Percentiles rank a stretch among this genome's conserved stretches.
Evolutionary conservation across 306 rosid genomes (phyloP).

Genomic region (Pachyrhizus erosus): DNA sequence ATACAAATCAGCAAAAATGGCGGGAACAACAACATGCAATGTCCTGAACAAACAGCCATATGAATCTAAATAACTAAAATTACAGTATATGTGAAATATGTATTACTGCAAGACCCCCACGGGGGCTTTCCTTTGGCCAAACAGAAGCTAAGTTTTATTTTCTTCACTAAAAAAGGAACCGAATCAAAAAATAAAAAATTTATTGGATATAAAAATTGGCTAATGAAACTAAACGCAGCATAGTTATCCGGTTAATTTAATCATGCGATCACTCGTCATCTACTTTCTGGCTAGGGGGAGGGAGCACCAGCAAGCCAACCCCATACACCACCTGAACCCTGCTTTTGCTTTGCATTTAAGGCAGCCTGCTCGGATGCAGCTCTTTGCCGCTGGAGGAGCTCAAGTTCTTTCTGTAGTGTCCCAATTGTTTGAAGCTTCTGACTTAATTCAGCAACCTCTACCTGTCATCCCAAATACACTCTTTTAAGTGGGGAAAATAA

Average conservation of each 20-base stretch:
- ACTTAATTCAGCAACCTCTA: slow-evolving; percentile 85
- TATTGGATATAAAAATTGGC: slow-evolving; percentile 41
- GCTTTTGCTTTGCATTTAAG: slow-evolving; percentile 68
- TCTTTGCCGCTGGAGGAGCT: slow-evolving; percentile 88
- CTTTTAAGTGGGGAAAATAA: not conserved
- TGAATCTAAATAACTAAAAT: too few species aligned
- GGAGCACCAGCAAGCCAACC: slow-evolving; percentile 94
- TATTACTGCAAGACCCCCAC: too few species aligned
- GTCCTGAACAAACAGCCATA: too few species aligned
- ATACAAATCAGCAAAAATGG: slow-evolving; percentile 53
- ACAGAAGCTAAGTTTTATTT: slow-evolving; percentile 56
- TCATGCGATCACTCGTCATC: slow-evolving; percentile 45
- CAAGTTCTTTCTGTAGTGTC: slow-evolving; percentile 81
- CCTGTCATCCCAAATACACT: slow-evolving; percentile 57
- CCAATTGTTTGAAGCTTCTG: slow-evolving; percentile 92
- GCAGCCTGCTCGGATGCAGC: slow-evolving; percentile 91
- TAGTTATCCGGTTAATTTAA: slow-evolving; percentile 11
- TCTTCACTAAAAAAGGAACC: slow-evolving; percentile 46
- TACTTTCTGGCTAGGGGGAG: slow-evolving; percentile 45
- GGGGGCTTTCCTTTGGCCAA: slow-evolving; percentile 38
- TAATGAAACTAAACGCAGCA: slow-evolving; percentile 49
- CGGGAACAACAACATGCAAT: slow-evolving; percentile 43
- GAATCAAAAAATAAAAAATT: not conserved
- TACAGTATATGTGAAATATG: too few species aligned
- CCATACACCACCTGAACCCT: slow-evolving; percentile 83